Evolutionary conservation across 257 asterid species (phyloP).

Genomic region (Scutellaria minor): DNA sequence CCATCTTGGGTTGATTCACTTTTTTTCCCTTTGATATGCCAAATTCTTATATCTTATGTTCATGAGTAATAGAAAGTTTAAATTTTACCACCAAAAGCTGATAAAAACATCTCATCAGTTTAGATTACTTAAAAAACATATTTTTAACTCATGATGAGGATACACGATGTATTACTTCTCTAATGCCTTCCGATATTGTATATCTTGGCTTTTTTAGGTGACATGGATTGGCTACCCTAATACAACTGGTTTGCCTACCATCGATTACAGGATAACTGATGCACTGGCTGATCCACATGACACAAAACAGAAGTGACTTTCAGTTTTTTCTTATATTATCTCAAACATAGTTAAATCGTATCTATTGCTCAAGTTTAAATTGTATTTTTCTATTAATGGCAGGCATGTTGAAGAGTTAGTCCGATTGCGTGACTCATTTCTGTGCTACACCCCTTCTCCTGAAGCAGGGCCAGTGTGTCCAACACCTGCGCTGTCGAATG

Average conservation of each 20-base stretch:
- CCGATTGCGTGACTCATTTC: conserved; percentile 84
- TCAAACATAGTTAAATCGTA: conserved; percentile 14
- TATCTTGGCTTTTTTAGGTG: conserved; percentile 59
- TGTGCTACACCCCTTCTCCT: conserved; percentile 96
- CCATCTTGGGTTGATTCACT: conserved; percentile 20
- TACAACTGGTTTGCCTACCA: conserved; percentile 94
- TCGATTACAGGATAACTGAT: conserved; percentile 96
- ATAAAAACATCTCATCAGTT: conserved; percentile 22
- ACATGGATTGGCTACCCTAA: conserved; percentile 99
- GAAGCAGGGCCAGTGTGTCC: conserved; percentile 94
- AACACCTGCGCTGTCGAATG: conserved; percentile 89
- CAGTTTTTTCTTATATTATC: conserved; percentile 1
- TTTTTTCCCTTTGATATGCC: neutral
- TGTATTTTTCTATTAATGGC: conserved; percentile 43
- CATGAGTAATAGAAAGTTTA: conserved; percentile 12
- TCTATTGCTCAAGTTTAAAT: conserved; percentile 29
- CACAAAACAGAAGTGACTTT: conserved; percentile 75
- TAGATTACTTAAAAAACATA: neutral
- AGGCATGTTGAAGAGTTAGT: conserved; percentile 97
- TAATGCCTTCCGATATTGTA: conserved; percentile 30
- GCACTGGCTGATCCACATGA: conserved; percentile 83
- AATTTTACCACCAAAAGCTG: neutral
- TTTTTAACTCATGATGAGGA: conserved; percentile 19
- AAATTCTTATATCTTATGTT: conserved; percentile 16
- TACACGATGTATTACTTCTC: conserved; percentile 8